Percentiles rank a stretch among this genome's conserved stretches.
phyloP scores from a whole-genome alignment of 176 grass and related monocot genomes.

The Musa beccarii region DNA sequence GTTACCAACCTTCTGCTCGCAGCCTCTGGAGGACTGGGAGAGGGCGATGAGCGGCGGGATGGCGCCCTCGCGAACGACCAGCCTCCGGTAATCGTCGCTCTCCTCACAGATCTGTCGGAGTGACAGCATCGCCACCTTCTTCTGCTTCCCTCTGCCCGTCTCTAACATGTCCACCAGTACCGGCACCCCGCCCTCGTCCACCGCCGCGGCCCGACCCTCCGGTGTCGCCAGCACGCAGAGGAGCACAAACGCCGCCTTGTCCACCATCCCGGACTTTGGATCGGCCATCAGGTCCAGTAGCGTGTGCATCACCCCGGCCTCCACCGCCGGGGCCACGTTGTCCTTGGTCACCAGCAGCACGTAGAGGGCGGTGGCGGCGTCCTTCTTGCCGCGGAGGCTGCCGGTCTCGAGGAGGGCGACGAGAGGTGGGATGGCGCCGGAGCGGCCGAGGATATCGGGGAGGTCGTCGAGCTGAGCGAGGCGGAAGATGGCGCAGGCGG shows the following conservation, averaged over 20 bases:
- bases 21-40: slow-evolving; percentile 44
- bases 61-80: slow-evolving; percentile 87
- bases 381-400: slow-evolving; percentile 66
- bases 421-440: slow-evolving; percentile 59
- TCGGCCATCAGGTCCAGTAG: slow-evolving; percentile 91
- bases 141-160: slow-evolving; percentile 47
- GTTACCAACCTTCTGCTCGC: slow-evolving; percentile 55
- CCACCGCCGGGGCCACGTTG: slow-evolving; percentile 48
- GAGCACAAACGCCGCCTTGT: slow-evolving; percentile 88
- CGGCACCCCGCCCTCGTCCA: slow-evolving; percentile 63
- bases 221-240: slow-evolving; percentile 31
- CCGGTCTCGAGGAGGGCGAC: slow-evolving; percentile 72
- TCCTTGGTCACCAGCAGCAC: slow-evolving; percentile 43
- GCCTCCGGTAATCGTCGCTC: slow-evolving; percentile 41
- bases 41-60: slow-evolving; percentile 89
- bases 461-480: slow-evolving; percentile 6
- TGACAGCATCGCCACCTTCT: slow-evolving; percentile 58
- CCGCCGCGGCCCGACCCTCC: slow-evolving; percentile 47
- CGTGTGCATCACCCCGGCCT: slow-evolving; percentile 43
- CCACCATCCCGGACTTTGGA: slow-evolving; percentile 77
- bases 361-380: slow-evolving; percentile 77
- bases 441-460: slow-evolving; percentile 35
- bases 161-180: slow-evolving; percentile 97
- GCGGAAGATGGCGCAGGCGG: background rate
- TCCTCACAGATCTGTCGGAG: slow-evolving; percentile 93